Conservation (phyloP, 2,329 filamentous ascomycete species). For the Didymella arachidicola region DNA sequence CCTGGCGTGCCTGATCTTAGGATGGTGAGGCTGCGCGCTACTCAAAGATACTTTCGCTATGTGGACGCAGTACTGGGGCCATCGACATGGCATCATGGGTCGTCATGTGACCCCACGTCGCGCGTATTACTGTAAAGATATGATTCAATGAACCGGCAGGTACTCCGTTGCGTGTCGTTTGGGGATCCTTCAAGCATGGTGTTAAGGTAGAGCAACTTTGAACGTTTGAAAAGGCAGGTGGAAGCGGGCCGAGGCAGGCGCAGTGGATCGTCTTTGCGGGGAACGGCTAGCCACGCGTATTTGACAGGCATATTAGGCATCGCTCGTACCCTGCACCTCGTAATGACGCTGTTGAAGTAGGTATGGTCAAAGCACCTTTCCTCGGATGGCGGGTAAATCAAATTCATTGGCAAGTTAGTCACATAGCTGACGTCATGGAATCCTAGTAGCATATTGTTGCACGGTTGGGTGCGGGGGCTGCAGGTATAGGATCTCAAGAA, state of each 20-base stretch:
- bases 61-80: neutral
- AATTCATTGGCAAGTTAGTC: neutral
- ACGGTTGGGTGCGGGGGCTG: no score
- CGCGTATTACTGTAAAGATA: neutral
- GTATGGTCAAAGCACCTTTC: neutral
- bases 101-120: neutral
- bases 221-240: neutral
- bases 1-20: neutral
- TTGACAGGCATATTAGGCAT: neutral
- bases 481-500: no score
- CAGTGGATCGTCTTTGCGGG: constrained; percentile 12
- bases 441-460: neutral
- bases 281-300: constrained; percentile 1
- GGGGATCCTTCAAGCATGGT: neutral
- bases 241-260: constrained; percentile 16
- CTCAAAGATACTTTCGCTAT: neutral
- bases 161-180: neutral
- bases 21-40: constrained; percentile 7
- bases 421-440: neutral
- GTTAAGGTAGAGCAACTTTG: neutral
- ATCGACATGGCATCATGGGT: neutral
- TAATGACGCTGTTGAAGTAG: neutral
- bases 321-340: neutral
- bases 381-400: neutral
- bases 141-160: neutral